Evolutionary conservation across 2,329 filamentous ascomycete genomes (phyloP).

Genomic region (Botryotinia narcissicola): DNA sequence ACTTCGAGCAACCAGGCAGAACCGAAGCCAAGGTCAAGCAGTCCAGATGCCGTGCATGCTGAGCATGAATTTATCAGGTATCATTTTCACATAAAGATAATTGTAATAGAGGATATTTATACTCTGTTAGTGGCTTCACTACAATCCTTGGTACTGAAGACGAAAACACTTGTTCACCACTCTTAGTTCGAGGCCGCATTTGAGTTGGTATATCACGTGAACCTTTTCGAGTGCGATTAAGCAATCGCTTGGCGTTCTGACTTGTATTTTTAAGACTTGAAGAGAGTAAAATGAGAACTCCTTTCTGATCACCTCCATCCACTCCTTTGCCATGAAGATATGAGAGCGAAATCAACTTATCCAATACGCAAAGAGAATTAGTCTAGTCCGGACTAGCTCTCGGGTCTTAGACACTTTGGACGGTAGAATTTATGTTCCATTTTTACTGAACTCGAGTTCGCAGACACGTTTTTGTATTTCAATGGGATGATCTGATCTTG

Average conservation of each 20-base stretch:
- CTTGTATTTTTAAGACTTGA: background rate
- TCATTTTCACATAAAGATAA: background rate
- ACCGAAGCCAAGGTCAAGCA: background rate
- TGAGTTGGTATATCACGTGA: background rate
- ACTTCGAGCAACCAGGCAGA: background rate
- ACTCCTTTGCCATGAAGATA: background rate
- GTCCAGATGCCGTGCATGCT: background rate
- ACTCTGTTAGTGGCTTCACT: background rate
- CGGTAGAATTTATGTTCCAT: background rate
- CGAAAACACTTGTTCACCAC: background rate
- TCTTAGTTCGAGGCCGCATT: background rate
- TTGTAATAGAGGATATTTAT: background rate
- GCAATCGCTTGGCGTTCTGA: background rate
- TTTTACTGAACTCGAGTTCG: background rate
- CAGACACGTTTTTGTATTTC: background rate
- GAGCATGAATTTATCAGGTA: background rate
- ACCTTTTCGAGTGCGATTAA: background rate
- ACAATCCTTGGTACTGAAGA: background rate
- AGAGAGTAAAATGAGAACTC: background rate
- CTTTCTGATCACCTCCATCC: background rate
- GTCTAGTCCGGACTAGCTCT: background rate
- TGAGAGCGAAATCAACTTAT: background rate
- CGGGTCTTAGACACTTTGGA: background rate
- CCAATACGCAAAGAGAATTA: background rate
- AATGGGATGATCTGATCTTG: background rate